Base-by-base conservation (phyloP, 768 basidiomycete genomes). In the Calocera cornea region DNA sequence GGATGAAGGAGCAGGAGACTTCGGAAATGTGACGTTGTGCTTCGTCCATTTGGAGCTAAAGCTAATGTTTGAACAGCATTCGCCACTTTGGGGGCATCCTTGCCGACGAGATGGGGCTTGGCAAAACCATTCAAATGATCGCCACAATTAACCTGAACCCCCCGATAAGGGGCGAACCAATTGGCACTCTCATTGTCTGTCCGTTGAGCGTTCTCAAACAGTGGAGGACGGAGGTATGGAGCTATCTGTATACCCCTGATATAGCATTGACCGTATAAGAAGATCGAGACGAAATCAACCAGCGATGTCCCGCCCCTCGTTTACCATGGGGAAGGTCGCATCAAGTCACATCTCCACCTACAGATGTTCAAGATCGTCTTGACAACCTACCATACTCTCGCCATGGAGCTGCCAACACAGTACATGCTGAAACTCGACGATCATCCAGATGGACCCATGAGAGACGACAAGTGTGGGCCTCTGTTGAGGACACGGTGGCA, bases 101-200 rank as follows among this genome's bases (percentile, higher is more conserved):
- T 2, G 74, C 72, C 17, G 73, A 76, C 49, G 69, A 70, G 0
- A 74, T 74, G 74, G 68, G 71, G 22, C 67, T 72, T 36, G 70
- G 71, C 1, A 88, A 89, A 77, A 89, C 87, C 10, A 84, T 89
- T 1, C 87, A 89, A 73, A 87, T 87, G 84, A 89, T 92, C 60
- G 89, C 89, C 1, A 83, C 85, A 0, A 90, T 92, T 84, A 83
- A 81, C 24, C 80, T 80, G 72, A 89, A 90, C 71, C 80, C 80
- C 71, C 85, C 88, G 0, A 71, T 74, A 0, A 73, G 73, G 44
- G 73, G 67, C 0, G 72, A 71, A 41, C 72, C 77, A 65, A 81
- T 81, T 54, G 84, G 84, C 0, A 91, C 86, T 10, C 82, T 92
- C 1, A 82, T 92, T 65, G 82, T 92, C 24, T 89, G 89, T 1